These are phyloP conservation scores for Aspergillus baeticus DNA, from an alignment of 495 filamentous ascomycete genomes.

Conservation along the genomic window DNA sequence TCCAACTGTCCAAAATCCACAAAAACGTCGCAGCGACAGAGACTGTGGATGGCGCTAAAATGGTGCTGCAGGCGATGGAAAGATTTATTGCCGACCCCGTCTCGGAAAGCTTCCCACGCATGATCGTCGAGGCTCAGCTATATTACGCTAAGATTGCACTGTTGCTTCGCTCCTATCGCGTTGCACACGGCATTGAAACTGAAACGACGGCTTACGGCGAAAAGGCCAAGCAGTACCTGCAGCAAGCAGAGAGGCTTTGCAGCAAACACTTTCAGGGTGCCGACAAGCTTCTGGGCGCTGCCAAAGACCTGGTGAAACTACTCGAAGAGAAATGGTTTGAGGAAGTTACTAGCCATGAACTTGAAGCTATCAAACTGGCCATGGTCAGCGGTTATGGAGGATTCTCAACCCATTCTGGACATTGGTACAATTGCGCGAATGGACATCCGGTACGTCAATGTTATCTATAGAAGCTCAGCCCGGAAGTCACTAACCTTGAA, in stretches of 20 bases:
- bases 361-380: background rate
- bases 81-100: background rate
- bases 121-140: background rate
- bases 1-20: no score
- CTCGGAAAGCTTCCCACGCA: background rate
- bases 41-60: background rate
- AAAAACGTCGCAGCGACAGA: no score
- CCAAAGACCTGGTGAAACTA: background rate
- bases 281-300: background rate
- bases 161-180: background rate
- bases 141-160: constrained; percentile 1
- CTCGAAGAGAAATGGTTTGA: background rate
- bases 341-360: background rate
- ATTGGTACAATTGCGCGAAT: constrained; percentile 36
- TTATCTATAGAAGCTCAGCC: no score
- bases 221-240: background rate
- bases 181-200: background rate
- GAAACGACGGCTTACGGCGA: background rate
- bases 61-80: background rate
- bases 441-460: constrained; percentile 49
- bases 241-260: background rate
- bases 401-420: constrained; percentile 20
- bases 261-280: background rate
- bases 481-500: constrained; percentile 1
- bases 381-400: background rate